Evolutionary conservation across 495 filamentous ascomycete species (phyloP), one percentile per base, ranked within the genome.

Genomic region (Lasiosphaeria ovina): DNA sequence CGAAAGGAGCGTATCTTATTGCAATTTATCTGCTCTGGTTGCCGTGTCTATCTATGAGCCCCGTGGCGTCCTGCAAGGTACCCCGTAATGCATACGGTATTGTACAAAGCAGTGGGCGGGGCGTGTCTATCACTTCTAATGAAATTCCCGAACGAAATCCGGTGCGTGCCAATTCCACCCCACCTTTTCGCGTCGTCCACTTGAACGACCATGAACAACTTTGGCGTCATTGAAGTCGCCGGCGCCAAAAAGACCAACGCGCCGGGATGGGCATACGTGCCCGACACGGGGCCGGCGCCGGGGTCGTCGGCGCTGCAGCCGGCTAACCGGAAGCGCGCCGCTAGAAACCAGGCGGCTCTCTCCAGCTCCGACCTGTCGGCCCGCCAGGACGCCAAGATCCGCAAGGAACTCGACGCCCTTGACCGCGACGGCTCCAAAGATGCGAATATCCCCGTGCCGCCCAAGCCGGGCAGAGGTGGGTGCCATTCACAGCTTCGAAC

Each of bases 211-310:
- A 81, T 82, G 78, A 80, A 81, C 62, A 78, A 80, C 62, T 84
- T 84, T 59, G 82, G 82, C 55, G 81, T 97, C 66, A 86, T 93
- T 71, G 84, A 93, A 52, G 76, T 97, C 50, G 87, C 90, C 14
- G 87, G 79, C 69, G 81, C 87, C 3, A 83, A 83, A 47, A 84
- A 84, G 17, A 81, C 82, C 58, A 76, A 79, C 53, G 89, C 89
- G 2, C 92, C 92, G 0, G 92, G 92, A 61, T 97, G 89, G 86
- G 89, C 90, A 45, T 94, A 94, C 71, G 91, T 96, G 17, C 84
- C 90, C 36, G 89, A 95, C 65, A 84, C 82, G n/a, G 82, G 81
- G 60, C 81, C 85, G 12, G 77, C 84, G 76, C 79, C 62, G 74
- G 81, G 63, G 75, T 83, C 74, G 75, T 83, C 75, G 77, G 81